Base-by-base conservation (phyloP, 352 stramenopile species). In the Pythium dissotocum region DNA sequence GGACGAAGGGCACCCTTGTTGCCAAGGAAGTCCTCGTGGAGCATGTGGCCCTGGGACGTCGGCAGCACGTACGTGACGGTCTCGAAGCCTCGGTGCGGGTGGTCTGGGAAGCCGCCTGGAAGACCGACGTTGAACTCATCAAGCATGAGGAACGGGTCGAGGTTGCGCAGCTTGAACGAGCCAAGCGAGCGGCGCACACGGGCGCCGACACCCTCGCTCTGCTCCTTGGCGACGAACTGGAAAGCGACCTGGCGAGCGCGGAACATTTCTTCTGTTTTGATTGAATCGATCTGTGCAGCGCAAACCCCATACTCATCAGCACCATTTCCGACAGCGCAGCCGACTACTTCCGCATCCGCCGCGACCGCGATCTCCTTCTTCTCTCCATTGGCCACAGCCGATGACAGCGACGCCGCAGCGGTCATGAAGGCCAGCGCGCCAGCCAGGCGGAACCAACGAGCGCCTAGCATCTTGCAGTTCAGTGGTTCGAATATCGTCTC, bases 71-170 rank as follows among this genome's bases (percentile, higher is more conserved):
- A 96, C 12, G 90, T 96, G 2, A 98, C 73, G 12, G 88, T 97
- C 36, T 94, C 76, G 67, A 97, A 97, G 24, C 91, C 91, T 49
- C 87, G 75, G 76, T 98, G 90, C 26, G 89, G 87, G 79, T 98
- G 90, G 24, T 87, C 71, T 5, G 87, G 83, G 80, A 95, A 96
- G 26, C 87, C 87, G 58, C 89, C 84, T 3, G 87, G 67, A 2
- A 75, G 60, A 30, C 53, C 67, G 30, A 71, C 62, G 14, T 71
- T 49, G 58, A 74, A 71, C 49, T 82, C 75, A 40, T 77, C 72
- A 24, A 82, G 68, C 62, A 77, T 74, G 16, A 79, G 60, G 52
- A 79, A 79, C 78, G 30, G 57, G 24, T 53, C 57, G 6, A 63
- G 16, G 57, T 63, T 63, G 36, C 62, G 61, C 9, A 90, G 73